Percentiles rank a stretch among this genome's conserved stretches.
Evolutionary conservation across 345 rosid species (phyloP).

Genomic region (Salix suchowensis): DNA sequence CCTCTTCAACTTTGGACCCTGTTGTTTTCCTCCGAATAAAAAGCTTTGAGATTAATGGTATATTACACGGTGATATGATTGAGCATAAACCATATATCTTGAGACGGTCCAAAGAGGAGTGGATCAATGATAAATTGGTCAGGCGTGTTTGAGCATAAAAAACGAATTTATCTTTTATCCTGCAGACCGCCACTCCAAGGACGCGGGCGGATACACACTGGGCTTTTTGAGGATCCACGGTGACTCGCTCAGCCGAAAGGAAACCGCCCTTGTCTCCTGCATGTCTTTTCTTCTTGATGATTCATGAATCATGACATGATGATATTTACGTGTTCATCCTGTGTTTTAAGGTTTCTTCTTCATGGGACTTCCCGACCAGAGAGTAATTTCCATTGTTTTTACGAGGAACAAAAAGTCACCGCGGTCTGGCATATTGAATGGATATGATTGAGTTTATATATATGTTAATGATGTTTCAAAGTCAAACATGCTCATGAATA

Average conservation of each 20-base stretch:
- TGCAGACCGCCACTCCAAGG: background rate
- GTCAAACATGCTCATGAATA: too few species aligned
- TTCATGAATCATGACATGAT: background rate
- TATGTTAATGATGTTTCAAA: too few species aligned
- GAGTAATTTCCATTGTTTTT: background rate
- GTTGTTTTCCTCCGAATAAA: background rate
- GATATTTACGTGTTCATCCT: background rate
- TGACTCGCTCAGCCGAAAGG: background rate
- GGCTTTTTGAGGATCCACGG: background rate
- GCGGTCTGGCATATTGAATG: background rate
- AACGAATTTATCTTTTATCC: background rate
- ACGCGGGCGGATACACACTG: background rate
- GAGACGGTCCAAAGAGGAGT: background rate
- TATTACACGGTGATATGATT: background rate
- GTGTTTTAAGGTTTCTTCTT: background rate
- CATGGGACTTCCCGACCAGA: background rate
- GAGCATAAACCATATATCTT: background rate
- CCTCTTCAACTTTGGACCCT: background rate
- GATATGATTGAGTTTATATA: too few species aligned
- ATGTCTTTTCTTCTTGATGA: background rate
- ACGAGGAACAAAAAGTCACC: background rate
- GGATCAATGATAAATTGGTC: background rate
- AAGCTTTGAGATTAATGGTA: background rate
- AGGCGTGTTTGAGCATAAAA: background rate
- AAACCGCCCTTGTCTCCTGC: background rate